Percentiles rank a stretch among this genome's conserved stretches.
Conservation (phyloP, 73 alveolate genomes). For the Stentor roeselii region DNA sequence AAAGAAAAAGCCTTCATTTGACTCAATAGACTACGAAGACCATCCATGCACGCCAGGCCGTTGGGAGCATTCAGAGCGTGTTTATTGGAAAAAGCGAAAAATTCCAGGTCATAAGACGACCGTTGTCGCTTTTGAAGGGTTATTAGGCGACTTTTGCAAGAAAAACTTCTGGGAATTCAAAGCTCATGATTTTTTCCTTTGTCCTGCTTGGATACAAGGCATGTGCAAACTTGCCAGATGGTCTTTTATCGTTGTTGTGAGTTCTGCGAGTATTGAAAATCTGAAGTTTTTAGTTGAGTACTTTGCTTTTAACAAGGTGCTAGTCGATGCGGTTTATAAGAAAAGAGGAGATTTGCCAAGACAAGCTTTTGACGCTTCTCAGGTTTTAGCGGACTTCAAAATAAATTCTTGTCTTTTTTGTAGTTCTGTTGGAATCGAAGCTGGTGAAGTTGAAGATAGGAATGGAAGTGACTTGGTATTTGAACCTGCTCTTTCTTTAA, state of each 20-base stretch:
- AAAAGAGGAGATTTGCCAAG: background rate
- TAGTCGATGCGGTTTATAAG: background rate
- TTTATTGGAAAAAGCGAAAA: background rate
- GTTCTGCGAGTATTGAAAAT: background rate
- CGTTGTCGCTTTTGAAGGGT: background rate
- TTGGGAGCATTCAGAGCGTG: background rate
- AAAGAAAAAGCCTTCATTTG: no score
- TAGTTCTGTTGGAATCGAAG: background rate
- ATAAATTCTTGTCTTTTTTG: no score
- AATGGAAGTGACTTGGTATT: background rate
- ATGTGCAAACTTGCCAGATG: background rate
- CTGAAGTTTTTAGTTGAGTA: no score
- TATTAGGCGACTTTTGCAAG: background rate
- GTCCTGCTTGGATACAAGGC: background rate
- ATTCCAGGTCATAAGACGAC: background rate
- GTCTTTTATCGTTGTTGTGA: background rate
- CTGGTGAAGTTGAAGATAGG: background rate
- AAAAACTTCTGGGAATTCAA: background rate
- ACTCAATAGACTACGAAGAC: no score
- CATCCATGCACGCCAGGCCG: no score
- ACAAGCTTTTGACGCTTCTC: background rate
- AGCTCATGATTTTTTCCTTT: background rate
- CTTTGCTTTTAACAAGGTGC: background rate
- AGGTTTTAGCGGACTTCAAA: background rate
- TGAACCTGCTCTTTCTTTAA: background rate